Base-by-base conservation (phyloP, 352 stramenopile genomes). In the Paralagenidium karlingii region DNA sequence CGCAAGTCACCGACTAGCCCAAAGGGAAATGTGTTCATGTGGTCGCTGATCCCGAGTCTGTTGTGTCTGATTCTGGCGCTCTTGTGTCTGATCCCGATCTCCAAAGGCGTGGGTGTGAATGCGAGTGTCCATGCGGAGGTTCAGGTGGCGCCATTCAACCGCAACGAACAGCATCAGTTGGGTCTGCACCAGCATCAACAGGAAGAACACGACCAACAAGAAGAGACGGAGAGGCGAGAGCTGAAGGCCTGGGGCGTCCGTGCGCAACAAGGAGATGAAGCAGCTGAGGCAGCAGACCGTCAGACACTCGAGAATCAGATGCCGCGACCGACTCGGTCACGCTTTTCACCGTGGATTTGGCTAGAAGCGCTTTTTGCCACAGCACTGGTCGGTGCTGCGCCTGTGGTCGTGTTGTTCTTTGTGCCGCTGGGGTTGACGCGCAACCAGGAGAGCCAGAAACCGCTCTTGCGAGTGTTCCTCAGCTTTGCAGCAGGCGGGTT, bases 401-500 rank as follows among this genome's bases (percentile, higher is more conserved):
- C 74, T 1, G 69, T 88, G 37, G 33, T 85, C 19, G 53, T 88
- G 41, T 51, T 88, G 31, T 51, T 82, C 2, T 67, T 85, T 26
- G 62, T 88, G 30, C 74, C 74, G 31, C 53, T 85, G n/a, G 70
- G 74, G 10, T 20, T 71, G 0, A 8, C 18, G 11, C 58, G 59
- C 41, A 73, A 47, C 34, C 46, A 65, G 25, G 63, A 78, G 43
- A 59, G 60, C 21, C 70, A 88, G 43, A 70, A 85, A 56, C 61
- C 68, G 25, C 47, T 83, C 34, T 53, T 92, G 40, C 74, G 70
- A 24, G 63, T 94, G 37, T 85, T 95, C 45, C 55, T 96, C 38
- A 87, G 69, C 28, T 96, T 96, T 45, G 76, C 83, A 16, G 76
- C 77, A 5, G 85, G 83, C 19, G 85, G 78, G 3, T 49, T 96